Evolutionary conservation across 345 rosid species (phyloP).

Genomic region (Aegle marmelos): DNA sequence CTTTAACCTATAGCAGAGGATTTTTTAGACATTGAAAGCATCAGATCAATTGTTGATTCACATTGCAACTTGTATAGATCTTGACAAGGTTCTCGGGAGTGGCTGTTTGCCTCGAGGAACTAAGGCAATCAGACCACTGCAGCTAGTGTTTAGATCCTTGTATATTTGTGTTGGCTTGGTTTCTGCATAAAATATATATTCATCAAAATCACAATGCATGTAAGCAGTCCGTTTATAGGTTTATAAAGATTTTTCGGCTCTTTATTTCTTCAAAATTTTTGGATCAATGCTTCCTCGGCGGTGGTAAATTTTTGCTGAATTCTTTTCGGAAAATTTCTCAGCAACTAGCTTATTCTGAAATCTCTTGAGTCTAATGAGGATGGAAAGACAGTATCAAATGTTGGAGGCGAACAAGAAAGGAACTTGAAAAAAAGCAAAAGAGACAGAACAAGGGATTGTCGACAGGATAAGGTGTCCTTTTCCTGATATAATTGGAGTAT

Average conservation of each 20-base stretch:
- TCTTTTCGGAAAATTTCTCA: not conserved
- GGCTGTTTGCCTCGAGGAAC: too few species aligned
- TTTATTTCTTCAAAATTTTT: not conserved
- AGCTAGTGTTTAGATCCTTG: not conserved
- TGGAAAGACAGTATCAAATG: constrained; percentile 95
- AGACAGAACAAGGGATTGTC: constrained; percentile 70
- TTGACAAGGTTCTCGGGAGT: too few species aligned
- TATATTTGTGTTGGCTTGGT: not conserved
- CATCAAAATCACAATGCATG: not conserved
- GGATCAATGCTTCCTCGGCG: not conserved
- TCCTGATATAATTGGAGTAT: constrained; percentile 2
- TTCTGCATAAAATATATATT: not conserved
- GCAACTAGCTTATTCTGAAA: not conserved
- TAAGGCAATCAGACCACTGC: too few species aligned
- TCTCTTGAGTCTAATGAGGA: constrained; percentile 31
- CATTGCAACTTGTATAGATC: too few species aligned
- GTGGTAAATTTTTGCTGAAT: not conserved
- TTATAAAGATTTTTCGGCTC: not conserved
- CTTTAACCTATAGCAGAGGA: too few species aligned
- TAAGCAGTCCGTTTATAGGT: not conserved
- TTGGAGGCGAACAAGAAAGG: constrained; percentile 67
- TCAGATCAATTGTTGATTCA: too few species aligned
- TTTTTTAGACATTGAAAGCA: too few species aligned
- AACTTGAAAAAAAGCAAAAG: constrained; percentile 70
- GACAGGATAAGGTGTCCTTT: constrained; percentile 53